Conservation (phyloP, 2,329 filamentous ascomycete genomes). For the Cercospora canescens region DNA sequence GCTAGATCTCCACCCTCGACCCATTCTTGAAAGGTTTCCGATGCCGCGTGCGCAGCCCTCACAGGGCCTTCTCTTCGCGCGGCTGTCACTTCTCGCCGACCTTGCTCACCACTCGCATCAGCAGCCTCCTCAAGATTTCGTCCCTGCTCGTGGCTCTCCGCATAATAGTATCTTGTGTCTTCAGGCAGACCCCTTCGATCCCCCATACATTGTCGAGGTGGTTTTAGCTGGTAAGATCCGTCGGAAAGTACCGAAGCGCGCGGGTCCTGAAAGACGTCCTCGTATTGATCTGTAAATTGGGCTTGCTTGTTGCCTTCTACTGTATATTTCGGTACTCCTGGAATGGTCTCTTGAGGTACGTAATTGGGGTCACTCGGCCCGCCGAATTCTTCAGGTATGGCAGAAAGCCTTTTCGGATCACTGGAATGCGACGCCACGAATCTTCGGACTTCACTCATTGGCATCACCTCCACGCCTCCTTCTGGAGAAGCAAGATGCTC, state of each 20-base stretch:
- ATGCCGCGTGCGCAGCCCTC: background rate
- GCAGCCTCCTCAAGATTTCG: background rate
- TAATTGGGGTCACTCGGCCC: background rate
- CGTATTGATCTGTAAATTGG: background rate
- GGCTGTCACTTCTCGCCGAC: background rate
- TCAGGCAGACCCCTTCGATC: background rate
- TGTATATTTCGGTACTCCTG: background rate
- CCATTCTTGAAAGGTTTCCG: background rate
- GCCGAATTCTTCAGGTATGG: background rate
- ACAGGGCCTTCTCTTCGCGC: background rate
- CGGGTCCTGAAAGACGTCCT: background rate
- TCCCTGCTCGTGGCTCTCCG: background rate
- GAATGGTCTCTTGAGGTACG: background rate
- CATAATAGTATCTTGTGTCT: background rate
- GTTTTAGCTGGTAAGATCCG: background rate
- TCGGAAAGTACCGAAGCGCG: background rate
- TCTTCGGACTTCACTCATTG: background rate
- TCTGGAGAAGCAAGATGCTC: background rate
- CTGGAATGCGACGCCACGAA: background rate
- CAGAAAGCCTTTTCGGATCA: background rate
- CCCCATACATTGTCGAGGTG: background rate
- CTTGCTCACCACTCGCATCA: background rate
- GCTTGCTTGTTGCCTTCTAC: background rate
- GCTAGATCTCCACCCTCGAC: background rate
- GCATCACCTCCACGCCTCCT: background rate